A percentile compares a stretch with the other conserved stretches of the same genome.
Evolutionary conservation across 1,284 basidiomycete genomes (phyloP).

Genomic region (Anthracocystis setariae): DNA sequence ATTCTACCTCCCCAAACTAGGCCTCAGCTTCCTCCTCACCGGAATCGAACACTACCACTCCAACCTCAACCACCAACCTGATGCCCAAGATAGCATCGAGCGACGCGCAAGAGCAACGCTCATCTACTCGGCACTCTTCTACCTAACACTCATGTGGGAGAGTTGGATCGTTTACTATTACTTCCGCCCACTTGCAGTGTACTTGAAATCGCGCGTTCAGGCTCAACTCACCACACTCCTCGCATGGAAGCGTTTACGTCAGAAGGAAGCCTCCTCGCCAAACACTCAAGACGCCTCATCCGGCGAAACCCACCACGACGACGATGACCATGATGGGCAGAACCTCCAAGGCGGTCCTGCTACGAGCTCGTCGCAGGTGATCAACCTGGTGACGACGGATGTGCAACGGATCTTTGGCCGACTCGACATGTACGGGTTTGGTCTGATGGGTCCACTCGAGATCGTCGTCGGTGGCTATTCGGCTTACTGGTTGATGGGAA

Average conservation of each 20-base stretch:
- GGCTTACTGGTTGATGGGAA: conserved; percentile 33
- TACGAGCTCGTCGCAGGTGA: conserved; percentile 27
- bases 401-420: conserved; percentile 21
- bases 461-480: conserved; percentile 34
- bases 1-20: conserved; percentile 38
- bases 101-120: conserved; percentile 27
- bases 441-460: conserved; percentile 42
- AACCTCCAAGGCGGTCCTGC: background rate
- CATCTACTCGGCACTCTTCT: conserved; percentile 33
- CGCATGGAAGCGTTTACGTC: conserved; percentile 39
- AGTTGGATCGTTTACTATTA: conserved; percentile 27
- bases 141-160: conserved; percentile 17
- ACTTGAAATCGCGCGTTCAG: conserved; percentile 22
- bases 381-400: conserved; percentile 47
- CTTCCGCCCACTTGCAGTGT: conserved; percentile 19
- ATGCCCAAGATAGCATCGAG: conserved; percentile 4
- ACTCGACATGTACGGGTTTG: conserved; percentile 32
- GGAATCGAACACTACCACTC: conserved; percentile 27
- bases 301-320: background rate
- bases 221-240: conserved; percentile 30
- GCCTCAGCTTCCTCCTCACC: conserved; percentile 18
- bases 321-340: background rate
- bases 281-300: background rate
- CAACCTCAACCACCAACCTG: background rate
- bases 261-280: conserved; percentile 30